phyloP scores from a whole-genome alignment of 148 eudicot genomes.

The Silene latifolia region DNA sequence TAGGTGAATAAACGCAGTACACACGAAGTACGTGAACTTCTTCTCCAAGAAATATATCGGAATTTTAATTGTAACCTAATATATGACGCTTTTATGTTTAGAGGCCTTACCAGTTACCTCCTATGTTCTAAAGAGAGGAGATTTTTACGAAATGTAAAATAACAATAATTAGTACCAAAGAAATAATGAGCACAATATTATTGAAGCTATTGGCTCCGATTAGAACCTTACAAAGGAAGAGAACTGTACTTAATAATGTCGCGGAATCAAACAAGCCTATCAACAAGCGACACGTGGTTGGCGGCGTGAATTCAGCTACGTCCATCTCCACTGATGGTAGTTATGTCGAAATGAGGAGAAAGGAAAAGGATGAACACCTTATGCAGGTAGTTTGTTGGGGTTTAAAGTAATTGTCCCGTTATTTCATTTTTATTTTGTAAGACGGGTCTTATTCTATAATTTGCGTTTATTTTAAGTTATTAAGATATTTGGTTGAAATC shows the following conservation, averaged over 20 bases:
- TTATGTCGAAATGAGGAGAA: background rate
- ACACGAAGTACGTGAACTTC: background rate
- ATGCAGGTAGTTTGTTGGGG: background rate
- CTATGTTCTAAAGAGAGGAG: background rate
- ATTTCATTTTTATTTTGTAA: background rate
- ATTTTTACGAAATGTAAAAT: background rate
- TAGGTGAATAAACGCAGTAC: background rate
- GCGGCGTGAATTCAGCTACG: background rate
- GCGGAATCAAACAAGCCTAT: conserved; percentile 2
- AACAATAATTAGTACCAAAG: background rate
- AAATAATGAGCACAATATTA: background rate
- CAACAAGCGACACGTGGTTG: background rate
- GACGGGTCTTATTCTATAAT: too few relatives aligned
- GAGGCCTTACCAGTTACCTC: too few relatives aligned
- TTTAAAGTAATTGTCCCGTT: background rate
- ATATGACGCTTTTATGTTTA: too few relatives aligned
- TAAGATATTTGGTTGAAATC: too few relatives aligned
- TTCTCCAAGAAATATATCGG: background rate
- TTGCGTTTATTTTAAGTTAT: too few relatives aligned
- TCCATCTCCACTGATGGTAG: background rate
- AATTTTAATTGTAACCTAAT: background rate
- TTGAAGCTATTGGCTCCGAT: background rate
- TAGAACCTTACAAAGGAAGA: background rate
- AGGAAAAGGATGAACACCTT: conserved; percentile 2
- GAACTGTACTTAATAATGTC: background rate